phyloP scores from a whole-genome alignment of 495 filamentous ascomycete species.

The Friedmanniomyces simplex region DNA sequence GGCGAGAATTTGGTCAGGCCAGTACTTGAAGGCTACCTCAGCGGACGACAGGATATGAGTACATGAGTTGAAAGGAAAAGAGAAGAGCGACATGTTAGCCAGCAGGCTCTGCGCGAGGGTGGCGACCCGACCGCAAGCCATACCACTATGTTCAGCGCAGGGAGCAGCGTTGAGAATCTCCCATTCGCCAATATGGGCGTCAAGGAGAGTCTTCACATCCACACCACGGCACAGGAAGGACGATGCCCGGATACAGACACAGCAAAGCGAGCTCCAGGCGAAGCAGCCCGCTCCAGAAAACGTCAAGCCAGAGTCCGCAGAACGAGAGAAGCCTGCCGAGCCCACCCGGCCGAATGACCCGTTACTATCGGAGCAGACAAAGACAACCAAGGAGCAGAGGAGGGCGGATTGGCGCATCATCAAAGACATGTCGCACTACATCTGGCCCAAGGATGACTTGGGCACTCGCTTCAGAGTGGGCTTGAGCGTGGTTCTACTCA shows the following conservation, averaged over 20 bases:
- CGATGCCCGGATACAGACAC: conserved; percentile 22
- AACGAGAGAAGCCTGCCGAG: conserved; percentile 25
- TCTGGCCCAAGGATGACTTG: conserved; percentile 90
- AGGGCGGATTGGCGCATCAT: conserved; percentile 98
- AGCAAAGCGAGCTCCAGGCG: conserved; percentile 12
- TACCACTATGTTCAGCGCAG: not conserved
- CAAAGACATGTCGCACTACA: conserved; percentile 89
- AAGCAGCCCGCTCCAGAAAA: conserved; percentile 14
- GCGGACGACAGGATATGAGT: not conserved
- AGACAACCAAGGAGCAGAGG: conserved; percentile 71
- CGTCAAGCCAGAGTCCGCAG: conserved; percentile 20
- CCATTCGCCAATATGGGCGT: not conserved
- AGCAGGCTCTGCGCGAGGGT: conserved; percentile 11
- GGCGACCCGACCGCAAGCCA: not conserved
- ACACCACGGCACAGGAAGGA: conserved; percentile 32
- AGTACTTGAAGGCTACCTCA: not conserved
- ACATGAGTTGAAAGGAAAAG: not conserved
- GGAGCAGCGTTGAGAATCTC: not conserved
- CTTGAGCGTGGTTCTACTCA: conserved; percentile 64
- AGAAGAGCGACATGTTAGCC: conserved; percentile 7
- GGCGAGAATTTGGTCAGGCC: not conserved
- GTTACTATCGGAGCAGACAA: conserved; percentile 45
- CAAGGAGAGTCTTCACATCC: conserved; percentile 27
- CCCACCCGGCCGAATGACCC: conserved; percentile 33
- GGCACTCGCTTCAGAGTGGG: conserved; percentile 77